Percentiles rank a stretch among this genome's conserved stretches.
These are phyloP conservation scores for Moringa oleifera DNA, from an alignment of 345 rosid species.

Conservation along the genomic window DNA sequence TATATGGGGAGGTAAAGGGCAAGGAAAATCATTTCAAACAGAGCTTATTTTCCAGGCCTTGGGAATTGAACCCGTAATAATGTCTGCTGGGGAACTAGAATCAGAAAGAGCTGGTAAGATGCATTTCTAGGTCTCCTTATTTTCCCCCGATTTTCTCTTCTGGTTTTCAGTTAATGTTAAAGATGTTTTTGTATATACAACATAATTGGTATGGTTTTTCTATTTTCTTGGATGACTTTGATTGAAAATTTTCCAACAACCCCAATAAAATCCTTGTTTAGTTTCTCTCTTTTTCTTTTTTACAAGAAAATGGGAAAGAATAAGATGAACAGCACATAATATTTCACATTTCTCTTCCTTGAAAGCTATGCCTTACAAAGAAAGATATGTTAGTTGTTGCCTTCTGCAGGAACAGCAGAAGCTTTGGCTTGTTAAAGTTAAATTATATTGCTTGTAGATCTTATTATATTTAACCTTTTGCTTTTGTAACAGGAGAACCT, in stretches of 20 bases:
- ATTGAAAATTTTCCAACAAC: not conserved
- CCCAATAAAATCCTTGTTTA: not conserved
- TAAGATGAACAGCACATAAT: not conserved
- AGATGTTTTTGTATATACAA: no score
- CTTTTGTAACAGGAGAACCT: conserved; percentile 63
- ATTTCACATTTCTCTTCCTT: not conserved
- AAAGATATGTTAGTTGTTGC: not conserved
- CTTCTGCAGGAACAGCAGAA: conserved; percentile 2
- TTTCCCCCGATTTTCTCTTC: not conserved
- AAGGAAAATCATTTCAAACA: conserved; percentile 94
- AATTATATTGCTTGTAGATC: not conserved
- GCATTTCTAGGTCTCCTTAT: conserved; percentile 6
- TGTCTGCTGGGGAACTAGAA: conserved; percentile 96
- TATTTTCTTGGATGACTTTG: not conserved
- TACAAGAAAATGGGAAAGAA: not conserved
- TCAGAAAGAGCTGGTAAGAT: conserved; percentile 89
- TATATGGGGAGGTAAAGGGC: conserved; percentile 99
- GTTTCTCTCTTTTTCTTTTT: no score
- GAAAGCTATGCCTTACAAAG: not conserved
- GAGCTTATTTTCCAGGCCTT: conserved; percentile 85
- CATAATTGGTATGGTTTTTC: no score
- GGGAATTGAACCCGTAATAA: conserved; percentile 90
- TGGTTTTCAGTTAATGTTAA: not conserved
- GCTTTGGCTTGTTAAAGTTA: not conserved
- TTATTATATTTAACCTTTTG: not conserved